These are phyloP conservation scores for Hypomyces perniciosus DNA, from an alignment of 2,329 filamentous ascomycete species.

Conservation along the genomic window DNA sequence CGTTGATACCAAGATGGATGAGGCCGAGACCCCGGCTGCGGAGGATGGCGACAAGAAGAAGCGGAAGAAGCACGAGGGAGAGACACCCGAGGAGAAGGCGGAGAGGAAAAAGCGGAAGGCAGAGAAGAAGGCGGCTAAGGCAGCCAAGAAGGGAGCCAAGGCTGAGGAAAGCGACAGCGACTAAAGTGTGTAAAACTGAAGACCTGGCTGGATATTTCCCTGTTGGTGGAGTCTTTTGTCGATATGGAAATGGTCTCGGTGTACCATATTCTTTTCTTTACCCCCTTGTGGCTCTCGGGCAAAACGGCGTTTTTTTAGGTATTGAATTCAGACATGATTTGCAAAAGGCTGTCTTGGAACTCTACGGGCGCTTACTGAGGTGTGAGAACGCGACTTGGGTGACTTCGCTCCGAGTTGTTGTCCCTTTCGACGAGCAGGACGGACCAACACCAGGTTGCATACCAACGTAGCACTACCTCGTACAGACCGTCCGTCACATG, in stretches of 20 bases:
- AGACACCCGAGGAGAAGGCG: conserved; percentile 63
- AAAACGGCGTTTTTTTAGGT: conserved; percentile 18
- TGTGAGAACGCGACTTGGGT: too few relatives aligned
- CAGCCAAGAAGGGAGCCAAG: conserved; percentile 48
- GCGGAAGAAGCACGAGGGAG: conserved; percentile 77
- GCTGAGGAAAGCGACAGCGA: conserved; percentile 48
- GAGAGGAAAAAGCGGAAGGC: conserved; percentile 55
- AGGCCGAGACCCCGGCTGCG: conserved; percentile 31
- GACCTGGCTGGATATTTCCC: conserved; percentile 4
- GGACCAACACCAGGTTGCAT: neutral
- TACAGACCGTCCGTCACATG: too few relatives aligned
- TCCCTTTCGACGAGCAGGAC: neutral
- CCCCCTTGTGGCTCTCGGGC: conserved; percentile 12
- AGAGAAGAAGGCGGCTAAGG: conserved; percentile 54
- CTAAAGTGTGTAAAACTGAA: conserved; percentile 2
- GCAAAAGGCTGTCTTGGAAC: neutral
- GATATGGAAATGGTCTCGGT: conserved; percentile 17
- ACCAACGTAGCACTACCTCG: too few relatives aligned
- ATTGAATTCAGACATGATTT: conserved; percentile 13
- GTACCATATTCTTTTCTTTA: conserved; percentile 16
- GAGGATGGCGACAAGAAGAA: conserved; percentile 57
- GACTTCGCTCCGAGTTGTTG: too few relatives aligned
- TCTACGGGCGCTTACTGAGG: too few relatives aligned
- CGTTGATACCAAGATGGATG: conserved; percentile 26
- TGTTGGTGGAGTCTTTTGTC: conserved; percentile 11